Base-by-base conservation (phyloP, 164 flowering plant genomes). In the Vitis riparia region DNA sequence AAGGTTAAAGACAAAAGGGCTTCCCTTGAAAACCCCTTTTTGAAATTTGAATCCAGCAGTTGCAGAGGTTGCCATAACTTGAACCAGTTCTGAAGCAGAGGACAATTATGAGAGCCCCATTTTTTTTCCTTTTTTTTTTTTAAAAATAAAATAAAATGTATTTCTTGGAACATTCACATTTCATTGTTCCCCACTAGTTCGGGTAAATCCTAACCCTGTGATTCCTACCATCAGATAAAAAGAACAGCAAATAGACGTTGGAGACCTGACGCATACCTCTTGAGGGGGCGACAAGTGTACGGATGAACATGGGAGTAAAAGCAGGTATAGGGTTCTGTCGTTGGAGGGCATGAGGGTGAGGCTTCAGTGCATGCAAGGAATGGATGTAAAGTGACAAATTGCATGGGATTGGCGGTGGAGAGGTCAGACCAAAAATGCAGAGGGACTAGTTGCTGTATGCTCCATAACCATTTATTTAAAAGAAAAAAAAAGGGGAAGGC, bases 341-440 rank as follows among this genome's bases (percentile, higher is more conserved):
- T 49, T 53, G 51, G 63, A 44, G 66, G 11, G 53, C 14, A 17
- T 1, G 17, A 8, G 66, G 11, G 14, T 10, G 51, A 16, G 13
- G 60, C 44, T 50, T 65, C 65, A 70, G 62, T 32, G 73, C 69
- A 71, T 65, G 71, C 58, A 49, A 67, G 52, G 66, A 66, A 68
- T 59, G 75, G 65, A 65, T 53, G 65, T 59, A n/a, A 75, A 71
- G 74, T 71, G 75, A 77, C 81, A 80, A 74, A 71, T 64, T 77
- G 73, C 73, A 75, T 68, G 73, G 59, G 73, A 68, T 79, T 73
- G 83, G 78, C 78, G 78, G 81, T 80, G 82, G 77, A 62, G 56
- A 65, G n/a, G 62, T 11, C 13, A 30, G 49, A 7, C 1, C n/a
- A 8, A 12, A 12, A 44, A 29, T 56, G 70, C 29, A 51, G 66